Evolutionary conservation across 208 protist genomes (phyloP), one percentile per base, ranked within the genome.

Genomic region (Blechomonas ayalai): DNA sequence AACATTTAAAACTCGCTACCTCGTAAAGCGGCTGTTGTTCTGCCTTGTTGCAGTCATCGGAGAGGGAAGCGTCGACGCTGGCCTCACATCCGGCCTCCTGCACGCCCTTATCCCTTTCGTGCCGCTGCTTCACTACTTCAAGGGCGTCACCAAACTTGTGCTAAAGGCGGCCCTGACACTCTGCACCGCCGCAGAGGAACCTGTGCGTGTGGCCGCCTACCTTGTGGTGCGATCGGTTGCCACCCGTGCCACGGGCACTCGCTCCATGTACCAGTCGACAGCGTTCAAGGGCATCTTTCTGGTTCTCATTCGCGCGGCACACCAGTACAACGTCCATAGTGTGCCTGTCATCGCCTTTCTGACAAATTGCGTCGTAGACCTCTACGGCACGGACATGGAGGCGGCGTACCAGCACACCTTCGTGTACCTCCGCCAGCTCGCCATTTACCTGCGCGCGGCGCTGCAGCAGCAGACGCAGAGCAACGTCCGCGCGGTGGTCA

Each of bases 341-440:
- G 81, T 84, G 27, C 54, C 67, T 39, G 62, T 75, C 2, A 60
- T 98, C 35, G 80, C 82, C 19, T 97, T 97, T 62, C 73, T 98
- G 44, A 89, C 82, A 40, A 96, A 97, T 59, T 95, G 92, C 54
- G 75, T 96, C 15, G 81, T 97, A 12, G 95, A 98, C 52, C 63
- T 98, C 7, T 98, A 91, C 77, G 87, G 85, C 25, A 78, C 95
- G 10, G 93, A 98, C 55, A 77, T 90, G 36, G 69, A 87, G 59
- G 77, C 76, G 2, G 82, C 90, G 15, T 98, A 98, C 59, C 93
- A 95, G 59, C 90, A 95, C 63, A 88, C 89, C 7, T 99, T 98
- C 68, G 82, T 97, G n/a, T 99, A 98, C 65, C 83, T 98, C 41
- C 91, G 97, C 48, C 97, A 99, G 66, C 77, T 98, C 16, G 97